Base-by-base conservation (phyloP, 2,329 filamentous ascomycete species). In the Aspergillus sp. region DNA sequence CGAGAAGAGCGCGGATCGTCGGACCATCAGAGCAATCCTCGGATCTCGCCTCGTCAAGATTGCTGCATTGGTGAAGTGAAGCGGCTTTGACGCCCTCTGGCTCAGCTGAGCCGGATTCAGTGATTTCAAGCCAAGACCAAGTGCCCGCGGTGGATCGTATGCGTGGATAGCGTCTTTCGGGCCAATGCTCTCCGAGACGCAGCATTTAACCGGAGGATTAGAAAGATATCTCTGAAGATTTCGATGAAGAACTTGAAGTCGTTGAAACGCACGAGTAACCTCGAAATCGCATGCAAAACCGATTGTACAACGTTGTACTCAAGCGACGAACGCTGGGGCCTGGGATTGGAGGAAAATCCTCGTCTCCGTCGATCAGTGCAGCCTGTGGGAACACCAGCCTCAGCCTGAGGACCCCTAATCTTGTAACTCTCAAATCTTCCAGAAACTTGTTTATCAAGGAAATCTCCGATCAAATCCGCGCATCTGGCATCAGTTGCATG, bases 331-430 rank as follows among this genome's bases (percentile, higher is more conserved):
- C 46, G 19, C 46, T 48, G 13, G 48, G 15, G 13, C 48, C 19
- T 50, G 43, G 54, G n/a, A 56, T 56, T 56, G 54, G 54, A 56
- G 54, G 54, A 56, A 55, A 55, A 48, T 55, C 53, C 48, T 7
- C 53, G 47, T 7, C 23, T 17, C 22, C 38, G 54, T 56, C 54
- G 54, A 56, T 56, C 45, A 56, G 45, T 48, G 53, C 28, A 56
- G 54, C 43, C 15, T 28, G 31, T 31, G 23, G 28, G 45, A 47
- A 30, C 41, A 46, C 53, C 22, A 56, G 25, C 25, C 25, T 28
- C 22, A 56, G 25, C 25, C 25, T 28, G 25, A 28, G 46, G 43
- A 56, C 54, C 45, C 54, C 45, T 25, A 56, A 49, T 54, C 38
- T 54, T 54, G 51, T 28, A 43, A 54, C 52, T 19, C 28, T 31